Evolutionary conservation across 495 filamentous ascomycete genomes (phyloP).

Genomic region (Aspergillus homomorphus): DNA sequence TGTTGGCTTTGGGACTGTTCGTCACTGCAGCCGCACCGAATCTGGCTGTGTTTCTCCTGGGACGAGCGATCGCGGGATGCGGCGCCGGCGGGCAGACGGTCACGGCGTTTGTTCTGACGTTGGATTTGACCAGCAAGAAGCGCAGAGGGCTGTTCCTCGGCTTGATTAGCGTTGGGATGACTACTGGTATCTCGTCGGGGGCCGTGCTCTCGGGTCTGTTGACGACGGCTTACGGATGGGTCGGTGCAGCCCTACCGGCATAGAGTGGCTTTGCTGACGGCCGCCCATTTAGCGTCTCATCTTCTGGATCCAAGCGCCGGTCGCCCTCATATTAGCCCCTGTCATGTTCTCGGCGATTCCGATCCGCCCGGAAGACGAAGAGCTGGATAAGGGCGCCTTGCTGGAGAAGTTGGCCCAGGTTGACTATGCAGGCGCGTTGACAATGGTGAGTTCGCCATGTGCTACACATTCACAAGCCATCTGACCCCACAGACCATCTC

Average conservation of each 20-base stretch:
- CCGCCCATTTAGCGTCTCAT: conserved; percentile 51
- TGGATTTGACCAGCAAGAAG: conserved; percentile 62
- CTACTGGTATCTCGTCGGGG: conserved; percentile 65
- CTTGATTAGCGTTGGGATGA: conserved; percentile 62
- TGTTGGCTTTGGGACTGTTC: conserved; percentile 60
- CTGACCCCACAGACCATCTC: conserved; percentile 37
- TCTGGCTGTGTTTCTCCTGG: conserved; percentile 61
- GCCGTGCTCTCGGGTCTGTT: conserved; percentile 67
- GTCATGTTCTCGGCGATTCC: conserved; percentile 61
- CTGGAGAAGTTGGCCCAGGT: conserved; percentile 54
- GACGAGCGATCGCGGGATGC: conserved; percentile 59
- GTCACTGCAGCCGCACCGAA: conserved; percentile 55
- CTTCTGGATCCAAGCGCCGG: conserved; percentile 64
- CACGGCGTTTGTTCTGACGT: conserved; percentile 62
- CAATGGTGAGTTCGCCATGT: conserved; percentile 48
- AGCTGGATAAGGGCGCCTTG: conserved; percentile 23
- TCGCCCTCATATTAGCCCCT: conserved; percentile 53
- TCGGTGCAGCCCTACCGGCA: conserved; percentile 32
- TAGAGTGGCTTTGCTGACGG: neutral
- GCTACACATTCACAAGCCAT: conserved; percentile 18
- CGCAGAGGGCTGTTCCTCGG: conserved; percentile 68
- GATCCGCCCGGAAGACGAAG: conserved; percentile 28
- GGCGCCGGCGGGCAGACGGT: conserved; percentile 67
- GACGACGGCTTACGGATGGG: conserved; percentile 63
- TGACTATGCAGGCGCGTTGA: conserved; percentile 65